Evolutionary conservation across 345 rosid genomes (phyloP), one percentile per base, ranked within the genome.

Genomic region (Moricandia moricandioides): DNA sequence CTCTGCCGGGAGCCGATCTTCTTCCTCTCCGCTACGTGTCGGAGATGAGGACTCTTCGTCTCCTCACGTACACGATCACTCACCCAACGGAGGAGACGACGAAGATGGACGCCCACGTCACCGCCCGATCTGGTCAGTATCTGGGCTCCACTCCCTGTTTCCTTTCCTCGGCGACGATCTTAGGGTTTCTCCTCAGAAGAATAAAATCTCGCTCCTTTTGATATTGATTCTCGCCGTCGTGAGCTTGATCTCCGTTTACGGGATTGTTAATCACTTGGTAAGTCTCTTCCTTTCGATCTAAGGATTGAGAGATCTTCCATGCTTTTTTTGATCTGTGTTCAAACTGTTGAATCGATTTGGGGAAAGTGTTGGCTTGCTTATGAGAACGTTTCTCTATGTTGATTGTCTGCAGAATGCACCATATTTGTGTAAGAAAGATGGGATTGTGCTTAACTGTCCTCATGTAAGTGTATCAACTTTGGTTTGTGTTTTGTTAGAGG

Each of bases 371-470:
- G 14, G 68, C 8, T 68, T 43, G 33, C 24, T 40, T 35, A 9
- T 3, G 59, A 27, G 27, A 29, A 43, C 2, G 4, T 6, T 0
- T 58, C n/a, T 49, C 17, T 56, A 45, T 65, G 9, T 63, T 3
- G 7, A 3, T 59, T 8, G 2, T 52, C 34, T 65, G 79, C 73
- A 96, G 99, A 92, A 85, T 78, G 78, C 91, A 27, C 98, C 98
- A 4, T 96, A 96, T 81, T 76, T 96, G 80, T 96, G 99, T 85
- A 88, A 79, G 71, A 96, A 91, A 60, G 96, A 96, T 86, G 99
- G 99, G 61, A 92, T 96, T 84, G 92, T 87, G 60, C 97, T 96
- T 18, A 91, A 83, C 45, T 96, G 99, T 31, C 99, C 99, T 2
- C 86, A 74, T 43, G 99, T 96, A 85, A 87, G 99, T 79, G 65